phyloP scores from a whole-genome alignment of 345 rosid species.

The Sisymbrium altissimum region DNA sequence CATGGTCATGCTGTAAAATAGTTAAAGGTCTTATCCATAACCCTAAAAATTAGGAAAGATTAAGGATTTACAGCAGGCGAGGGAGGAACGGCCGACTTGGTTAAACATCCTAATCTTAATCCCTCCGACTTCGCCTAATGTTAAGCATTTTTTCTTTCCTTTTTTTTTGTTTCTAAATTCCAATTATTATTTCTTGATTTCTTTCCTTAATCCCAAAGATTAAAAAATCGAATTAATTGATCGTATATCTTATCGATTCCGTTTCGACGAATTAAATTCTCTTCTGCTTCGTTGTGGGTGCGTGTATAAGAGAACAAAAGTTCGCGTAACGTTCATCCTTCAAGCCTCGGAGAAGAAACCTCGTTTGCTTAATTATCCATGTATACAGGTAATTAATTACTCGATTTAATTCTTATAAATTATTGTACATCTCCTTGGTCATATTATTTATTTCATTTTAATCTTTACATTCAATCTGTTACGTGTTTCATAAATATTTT shows the following conservation, averaged over 20 bases:
- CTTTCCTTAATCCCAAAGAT: constrained; percentile 19
- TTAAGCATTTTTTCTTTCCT: constrained; percentile 20
- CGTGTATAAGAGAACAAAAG: constrained; percentile 33
- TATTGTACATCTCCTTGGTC: not conserved
- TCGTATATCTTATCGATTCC: constrained; percentile 9
- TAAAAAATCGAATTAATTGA: not conserved
- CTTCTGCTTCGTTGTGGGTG: constrained; percentile 27
- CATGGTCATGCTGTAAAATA: constrained; percentile 13
- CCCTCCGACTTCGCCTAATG: constrained; percentile 21
- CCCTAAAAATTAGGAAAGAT: constrained; percentile 20
- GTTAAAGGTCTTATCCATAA: constrained; percentile 17
- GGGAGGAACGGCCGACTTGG: constrained; percentile 29
- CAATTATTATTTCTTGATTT: not conserved
- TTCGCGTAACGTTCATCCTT: constrained; percentile 34
- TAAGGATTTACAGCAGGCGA: constrained; percentile 24
- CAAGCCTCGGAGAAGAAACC: not conserved
- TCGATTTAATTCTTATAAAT: not conserved
- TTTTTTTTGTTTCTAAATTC: not conserved
- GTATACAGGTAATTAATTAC: constrained; percentile 18
- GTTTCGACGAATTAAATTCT: constrained; percentile 27
- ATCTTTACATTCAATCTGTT: not conserved
- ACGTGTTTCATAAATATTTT: not conserved
- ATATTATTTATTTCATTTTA: not conserved
- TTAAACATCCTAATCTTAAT: constrained; percentile 33
- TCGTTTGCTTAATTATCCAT: constrained; percentile 19